Base-by-base conservation (phyloP, 768 basidiomycete species). In the Serendipita vermifera region DNA sequence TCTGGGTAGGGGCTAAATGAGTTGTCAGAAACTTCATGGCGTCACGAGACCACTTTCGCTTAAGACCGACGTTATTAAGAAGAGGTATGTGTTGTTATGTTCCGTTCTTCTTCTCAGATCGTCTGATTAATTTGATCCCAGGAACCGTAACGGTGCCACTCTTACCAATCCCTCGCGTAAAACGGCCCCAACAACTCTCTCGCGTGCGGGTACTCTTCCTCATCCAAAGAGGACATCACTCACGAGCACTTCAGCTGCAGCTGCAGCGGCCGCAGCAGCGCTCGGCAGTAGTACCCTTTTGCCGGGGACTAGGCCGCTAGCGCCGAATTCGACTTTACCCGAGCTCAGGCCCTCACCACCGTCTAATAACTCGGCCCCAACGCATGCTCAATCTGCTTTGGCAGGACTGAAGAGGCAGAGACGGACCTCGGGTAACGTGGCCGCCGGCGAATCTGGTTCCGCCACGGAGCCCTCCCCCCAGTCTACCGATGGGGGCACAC, bases 1-100 rank as follows among this genome's bases (percentile, higher is more conserved):
- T 29, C 5, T 54, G 27, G 22, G 24, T 55, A 13, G 11, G 55
- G 32, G 36, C 54, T 26, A 33, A 20, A 32, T 27, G 38, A 24
- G 14, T 33, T 57, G 33, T 62, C n/a, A 93, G 88, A 97, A 97
- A 82, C 72, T 98, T 35, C 94, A 98, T 64, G 91, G 91, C 43
- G 92, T 97, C 51, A 87, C 92, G 4, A 79, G 94, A 55, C 94
- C 94, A 5, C 73, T 94, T 60, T 93, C 91, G 35, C 77, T 98
- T 59, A 96, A 96, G 77, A 97, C 93, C 38, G 90, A 97, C 67
- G 85, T 93, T 41, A 96, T 94, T 71, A 96, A 97, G 82, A 97
- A 96, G 74, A 76, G 88, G 88, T 88, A 63, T 22, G 72, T 9
- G 31, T n/a, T 20, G n/a, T 9, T 9, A 11, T 48, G 39, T 14